Conservation (phyloP, 148 eudicot genomes). For the Rhododendron ferrugineum region DNA sequence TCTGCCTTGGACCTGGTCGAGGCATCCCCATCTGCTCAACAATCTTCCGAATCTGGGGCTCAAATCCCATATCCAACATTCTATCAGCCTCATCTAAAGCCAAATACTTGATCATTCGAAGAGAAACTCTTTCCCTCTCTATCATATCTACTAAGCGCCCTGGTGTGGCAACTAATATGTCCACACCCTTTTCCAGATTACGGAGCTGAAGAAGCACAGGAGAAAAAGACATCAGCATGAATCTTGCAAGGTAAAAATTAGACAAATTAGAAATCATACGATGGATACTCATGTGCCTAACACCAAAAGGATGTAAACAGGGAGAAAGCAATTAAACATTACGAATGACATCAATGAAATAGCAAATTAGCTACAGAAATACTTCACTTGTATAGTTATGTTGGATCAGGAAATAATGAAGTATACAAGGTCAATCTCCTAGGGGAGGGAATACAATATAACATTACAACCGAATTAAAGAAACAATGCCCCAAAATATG, state of each 20-base stretch:
- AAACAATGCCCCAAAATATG: neutral
- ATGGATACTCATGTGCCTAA: neutral
- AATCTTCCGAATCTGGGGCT: conserved; percentile 77
- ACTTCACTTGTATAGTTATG: neutral
- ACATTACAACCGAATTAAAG: neutral
- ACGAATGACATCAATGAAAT: neutral
- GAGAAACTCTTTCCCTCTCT: conserved; percentile 63
- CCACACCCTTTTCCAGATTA: conserved; percentile 69
- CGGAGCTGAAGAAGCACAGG: conserved; percentile 39
- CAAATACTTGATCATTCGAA: conserved; percentile 51
- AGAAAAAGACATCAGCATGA: neutral
- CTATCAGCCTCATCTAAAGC: conserved; percentile 90
- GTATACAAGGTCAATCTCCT: neutral
- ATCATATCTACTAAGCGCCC: conserved; percentile 85
- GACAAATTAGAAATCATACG: neutral
- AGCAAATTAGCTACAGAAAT: neutral
- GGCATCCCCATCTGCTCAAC: conserved; percentile 86
- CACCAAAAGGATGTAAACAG: neutral
- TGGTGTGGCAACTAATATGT: conserved; percentile 89
- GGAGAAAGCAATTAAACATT: neutral
- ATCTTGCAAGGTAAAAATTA: neutral
- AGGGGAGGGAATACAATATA: neutral
- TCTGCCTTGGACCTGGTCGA: conserved; percentile 69
- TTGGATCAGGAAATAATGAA: neutral
- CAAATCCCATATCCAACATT: conserved; percentile 97